Base-by-base conservation (phyloP, 495 filamentous ascomycete species). In the Annulohypoxylon stygium region DNA sequence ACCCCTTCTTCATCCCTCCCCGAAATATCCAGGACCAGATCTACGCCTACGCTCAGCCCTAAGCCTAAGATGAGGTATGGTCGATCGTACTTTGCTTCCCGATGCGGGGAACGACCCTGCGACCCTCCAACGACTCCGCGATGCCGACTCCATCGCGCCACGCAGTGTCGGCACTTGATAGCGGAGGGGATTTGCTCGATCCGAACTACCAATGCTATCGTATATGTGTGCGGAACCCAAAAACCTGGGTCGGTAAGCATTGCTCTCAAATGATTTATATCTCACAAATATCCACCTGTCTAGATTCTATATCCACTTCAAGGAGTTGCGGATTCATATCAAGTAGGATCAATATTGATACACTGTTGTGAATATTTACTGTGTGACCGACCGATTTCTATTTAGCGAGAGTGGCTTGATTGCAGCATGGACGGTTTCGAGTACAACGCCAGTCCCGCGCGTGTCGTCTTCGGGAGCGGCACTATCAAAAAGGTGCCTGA, bases 401-500 rank as follows among this genome's bases (percentile, higher is more conserved):
- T 39, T 6, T 67, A 47, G 30, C 1, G n/a, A 36, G 16, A 39
- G 7, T 16, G 36, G 7, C 23, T 10, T 18, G 25, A 58, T 48
- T 43, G 18, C 77, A 80, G 59, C 60, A 89, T 91, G 89, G 84
- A 90, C 34, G 79, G 83, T 20, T 91, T 91, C 76, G 88, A 88
- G 69, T 91, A 90, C 81, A 89, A 84, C 60, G 71, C 85, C 30
- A 88, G 86, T 75, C 87, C 88, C 16, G 83, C 84, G 65, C 86
- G 89, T 4, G 85, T 91, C 62, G 80, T 91, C 74, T 92, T 91
- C 71, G 89, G 89, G 75, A 86, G 82, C 71, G 89, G 88, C 39
- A 89, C 88, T 18, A 76, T 91, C 39, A 81, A 87, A 63, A 87
- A 87, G 73, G 84, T 92, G 14, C 86, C 89, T 16, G 83, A 87